Conservation (phyloP, 768 basidiomycete genomes). For the Xerocomus spinulosus region DNA sequence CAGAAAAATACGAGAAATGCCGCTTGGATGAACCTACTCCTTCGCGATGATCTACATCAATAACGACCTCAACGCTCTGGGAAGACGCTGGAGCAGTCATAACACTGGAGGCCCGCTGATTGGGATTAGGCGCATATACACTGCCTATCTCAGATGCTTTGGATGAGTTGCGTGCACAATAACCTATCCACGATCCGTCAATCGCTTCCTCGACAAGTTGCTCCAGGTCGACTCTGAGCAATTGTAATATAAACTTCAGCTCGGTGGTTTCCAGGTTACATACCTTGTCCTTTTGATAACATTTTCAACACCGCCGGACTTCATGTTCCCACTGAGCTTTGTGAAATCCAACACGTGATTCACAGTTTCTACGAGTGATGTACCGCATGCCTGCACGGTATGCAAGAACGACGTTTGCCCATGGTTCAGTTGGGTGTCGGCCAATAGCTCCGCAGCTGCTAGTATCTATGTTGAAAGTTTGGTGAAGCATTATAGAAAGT, state of each 20-base stretch:
- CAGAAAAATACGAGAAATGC: background rate
- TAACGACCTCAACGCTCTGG: constrained; percentile 75
- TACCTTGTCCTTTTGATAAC: constrained; percentile 65
- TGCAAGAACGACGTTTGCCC: constrained; percentile 84
- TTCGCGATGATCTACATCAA: constrained; percentile 74
- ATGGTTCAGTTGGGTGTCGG: constrained; percentile 76
- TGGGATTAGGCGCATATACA: constrained; percentile 73
- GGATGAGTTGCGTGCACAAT: constrained; percentile 70
- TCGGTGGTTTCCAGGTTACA: constrained; percentile 20
- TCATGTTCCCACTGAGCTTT: constrained; percentile 83
- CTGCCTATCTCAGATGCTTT: constrained; percentile 84
- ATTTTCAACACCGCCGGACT: constrained; percentile 73
- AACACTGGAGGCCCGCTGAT: constrained; percentile 42
- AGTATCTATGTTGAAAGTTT: constrained; percentile 51
- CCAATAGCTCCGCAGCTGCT: constrained; percentile 87
- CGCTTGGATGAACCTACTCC: constrained; percentile 43
- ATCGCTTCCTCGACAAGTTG: constrained; percentile 85
- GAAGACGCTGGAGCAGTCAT: constrained; percentile 31
- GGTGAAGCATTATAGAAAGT: background rate
- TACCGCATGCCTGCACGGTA: constrained; percentile 92
- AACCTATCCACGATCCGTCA: constrained; percentile 93
- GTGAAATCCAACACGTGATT: constrained; percentile 97
- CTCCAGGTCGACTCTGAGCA: constrained; percentile 63
- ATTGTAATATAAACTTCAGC: background rate
- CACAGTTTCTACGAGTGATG: constrained; percentile 93